Evolutionary conservation across 768 basidiomycete species (phyloP).

Genomic region (Butyriboletus loyo): DNA sequence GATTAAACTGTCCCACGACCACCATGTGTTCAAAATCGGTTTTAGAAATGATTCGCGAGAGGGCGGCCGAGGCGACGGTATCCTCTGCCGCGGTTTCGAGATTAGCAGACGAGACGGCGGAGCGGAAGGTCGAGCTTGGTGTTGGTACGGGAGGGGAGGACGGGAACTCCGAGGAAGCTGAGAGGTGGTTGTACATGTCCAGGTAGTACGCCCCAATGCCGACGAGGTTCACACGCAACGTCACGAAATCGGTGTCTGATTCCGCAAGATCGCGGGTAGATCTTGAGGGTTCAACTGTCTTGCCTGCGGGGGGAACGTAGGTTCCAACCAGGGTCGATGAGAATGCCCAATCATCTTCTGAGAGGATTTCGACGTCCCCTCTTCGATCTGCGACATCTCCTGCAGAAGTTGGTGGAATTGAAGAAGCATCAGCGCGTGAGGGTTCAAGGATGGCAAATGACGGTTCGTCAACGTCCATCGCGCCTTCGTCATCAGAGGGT

Average conservation of each 20-base stretch:
- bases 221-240: conserved; percentile 19
- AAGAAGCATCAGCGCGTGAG: neutral
- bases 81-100: conserved; percentile 45
- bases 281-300: conserved; percentile 3
- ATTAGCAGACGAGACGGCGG: conserved; percentile 27
- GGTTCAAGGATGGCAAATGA: conserved; percentile 21
- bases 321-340: conserved; percentile 27
- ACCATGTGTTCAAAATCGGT: conserved; percentile 82
- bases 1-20: conserved; percentile 91
- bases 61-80: conserved; percentile 56
- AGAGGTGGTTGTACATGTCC: conserved; percentile 12
- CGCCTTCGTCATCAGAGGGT: conserved; percentile 22
- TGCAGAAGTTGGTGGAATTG: neutral
- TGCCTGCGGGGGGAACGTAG: conserved; percentile 11
- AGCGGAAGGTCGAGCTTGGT: conserved; percentile 15
- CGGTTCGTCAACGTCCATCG: conserved; percentile 25
- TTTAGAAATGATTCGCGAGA: conserved; percentile 85
- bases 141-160: neutral
- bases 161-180: neutral
- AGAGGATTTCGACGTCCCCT: conserved; percentile 1
- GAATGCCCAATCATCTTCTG: conserved; percentile 21
- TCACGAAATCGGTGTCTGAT: conserved; percentile 8
- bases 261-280: neutral
- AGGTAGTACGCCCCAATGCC: conserved; percentile 21
- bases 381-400: neutral